Evolutionary conservation across 208 protist species (phyloP).

Genomic region (Trypanosoma theileri): DNA sequence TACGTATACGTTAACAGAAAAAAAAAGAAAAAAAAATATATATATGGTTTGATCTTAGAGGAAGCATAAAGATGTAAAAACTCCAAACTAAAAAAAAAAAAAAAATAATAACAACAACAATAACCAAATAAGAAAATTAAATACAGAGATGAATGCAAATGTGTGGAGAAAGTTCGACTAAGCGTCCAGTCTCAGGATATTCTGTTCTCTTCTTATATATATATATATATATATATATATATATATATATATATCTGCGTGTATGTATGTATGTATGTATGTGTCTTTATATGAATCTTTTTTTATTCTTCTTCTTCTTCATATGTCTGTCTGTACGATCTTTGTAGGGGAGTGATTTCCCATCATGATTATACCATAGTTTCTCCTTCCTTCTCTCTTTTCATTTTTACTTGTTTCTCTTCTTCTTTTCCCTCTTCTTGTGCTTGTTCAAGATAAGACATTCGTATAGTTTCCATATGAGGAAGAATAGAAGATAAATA

Average conservation of each 20-base stretch:
- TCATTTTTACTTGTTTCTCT: slow-evolving; percentile 1
- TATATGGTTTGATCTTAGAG: no score
- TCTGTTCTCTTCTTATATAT: no score
- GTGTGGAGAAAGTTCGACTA: background rate
- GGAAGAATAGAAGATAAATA: slow-evolving; percentile 35
- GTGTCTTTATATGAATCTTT: no score
- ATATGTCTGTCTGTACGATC: no score
- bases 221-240: no score
- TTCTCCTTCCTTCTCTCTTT: background rate
- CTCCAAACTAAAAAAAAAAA: background rate
- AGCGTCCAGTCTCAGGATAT: background rate
- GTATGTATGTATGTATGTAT: no score
- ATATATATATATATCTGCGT: no score
- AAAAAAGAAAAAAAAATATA: no score
- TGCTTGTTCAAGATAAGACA: slow-evolving; percentile 5
- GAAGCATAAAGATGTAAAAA: no score
- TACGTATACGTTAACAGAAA: no score
- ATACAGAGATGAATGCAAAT: background rate
- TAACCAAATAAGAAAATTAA: slow-evolving; percentile 11
- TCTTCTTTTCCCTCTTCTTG: slow-evolving; percentile 15
- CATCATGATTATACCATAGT: background rate
- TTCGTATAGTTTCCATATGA: slow-evolving; percentile 14
- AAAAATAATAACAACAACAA: slow-evolving; percentile 25
- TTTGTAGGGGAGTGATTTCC: background rate
- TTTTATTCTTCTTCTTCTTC: no score